Evolutionary conservation across 495 filamentous ascomycete species (phyloP), one percentile per base, ranked within the genome.

Genomic region (Xylaria flabelliformis): DNA sequence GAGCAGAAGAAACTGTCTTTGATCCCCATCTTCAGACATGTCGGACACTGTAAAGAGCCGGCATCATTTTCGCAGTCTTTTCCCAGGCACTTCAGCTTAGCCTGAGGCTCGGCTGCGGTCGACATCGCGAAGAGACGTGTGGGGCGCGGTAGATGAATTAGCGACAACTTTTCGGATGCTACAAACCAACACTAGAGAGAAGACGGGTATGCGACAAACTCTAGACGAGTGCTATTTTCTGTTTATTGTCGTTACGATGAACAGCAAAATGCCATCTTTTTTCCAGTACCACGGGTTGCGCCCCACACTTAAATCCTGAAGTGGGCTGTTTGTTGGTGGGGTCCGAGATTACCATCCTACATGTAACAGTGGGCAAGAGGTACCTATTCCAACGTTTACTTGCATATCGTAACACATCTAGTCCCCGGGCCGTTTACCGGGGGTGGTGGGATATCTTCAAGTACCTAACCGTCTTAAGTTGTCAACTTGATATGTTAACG

Each of bases 1-100:
- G 94, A 94, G 85, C 96, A 99, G 86, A 98, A 99, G 81, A 89
- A 97, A 83, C 93, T 96, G 79, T 95, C 93, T 77, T 92, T 95
- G 73, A 88, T 83, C 62, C 92, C 94, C 64, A 93, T 81, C 81
- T 95, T 97, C 71, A 97, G 85, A 76, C 96, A 99, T 59, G 92
- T 98, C 34, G 96, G 96, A 84, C 96, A 99, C 80, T 98, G 94
- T 15, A 98, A 83, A 32, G 90, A 84, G 44, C 93, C 90, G 53
- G 94, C 93, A 71, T 94, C 90, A 72, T 98, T 97, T 7, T 85
- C 81, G 83, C 96, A 99, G 75, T 94, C 92, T 48, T 86, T 84
- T 13, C 96, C 93, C 34, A 89, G 83, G 78, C 96, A 99, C 81
- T 92, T 94, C 61, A 90, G 90, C 79, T 87, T 85, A 42, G 83